Evolutionary conservation across 106 monocot genomes (phyloP), one percentile per base, ranked within the genome.

Genomic region (Dactylorhiza incarnata): DNA sequence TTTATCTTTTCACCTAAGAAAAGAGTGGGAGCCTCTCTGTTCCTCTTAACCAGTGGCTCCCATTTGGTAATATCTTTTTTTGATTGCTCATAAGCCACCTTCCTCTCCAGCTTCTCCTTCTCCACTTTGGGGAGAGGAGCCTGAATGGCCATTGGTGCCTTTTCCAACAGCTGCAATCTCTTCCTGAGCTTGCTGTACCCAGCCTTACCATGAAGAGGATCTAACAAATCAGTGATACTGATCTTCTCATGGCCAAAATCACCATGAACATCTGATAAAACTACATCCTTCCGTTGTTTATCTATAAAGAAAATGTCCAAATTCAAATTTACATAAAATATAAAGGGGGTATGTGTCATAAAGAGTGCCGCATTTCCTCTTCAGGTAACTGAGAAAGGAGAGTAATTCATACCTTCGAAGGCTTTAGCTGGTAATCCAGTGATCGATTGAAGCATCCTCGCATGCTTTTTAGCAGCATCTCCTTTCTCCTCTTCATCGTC

Each of bases 61-160:
- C 93, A 97, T 79, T 91, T 97, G 37, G 93, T 86, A 23, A 97
- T 83, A n/a, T 97, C 97, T 82, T 94, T 94, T 77, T 86, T 97
- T 20, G 94, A 79, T 13, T 86, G 80, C 13, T 87, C 81, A 49
- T 94, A 91, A 0, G 93, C 83, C 61, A 86, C 91, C 66, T 87
- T 86, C 67, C 97, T 88, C 76, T 97, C 93, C 25, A 97, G 16
- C 74, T 74, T 93, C 59, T 91, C 93, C 53, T 84, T 89, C 80
- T 91, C 82, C 48, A 89, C 83, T 69, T 84, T 94, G 46, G 96
- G 85, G 44, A 97, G 80, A 37, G 96, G 96, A 61, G 89, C 84
- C 48, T 78, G 85, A 45, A 95, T 46, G 56, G 80, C 59, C 81
- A 81, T 81, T n/a, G 91, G 81, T 73, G 87, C 81, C 79, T 80